These are phyloP conservation scores for Spathaspora arborariae DNA, from an alignment of 805 yeast species.

Conservation along the genomic window DNA sequence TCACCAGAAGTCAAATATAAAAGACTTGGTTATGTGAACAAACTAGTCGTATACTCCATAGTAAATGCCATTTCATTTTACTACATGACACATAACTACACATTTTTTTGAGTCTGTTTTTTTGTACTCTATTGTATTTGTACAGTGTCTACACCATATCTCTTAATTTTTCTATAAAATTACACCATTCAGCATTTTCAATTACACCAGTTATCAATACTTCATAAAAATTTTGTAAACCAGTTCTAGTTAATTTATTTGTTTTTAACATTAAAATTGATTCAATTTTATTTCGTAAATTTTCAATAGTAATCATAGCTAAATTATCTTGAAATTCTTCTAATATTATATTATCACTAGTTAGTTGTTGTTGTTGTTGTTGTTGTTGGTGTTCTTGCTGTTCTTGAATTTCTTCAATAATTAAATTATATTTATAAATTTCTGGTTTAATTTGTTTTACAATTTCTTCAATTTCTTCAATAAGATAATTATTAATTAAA, in stretches of 20 bases:
- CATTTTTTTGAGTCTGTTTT: too few species aligned
- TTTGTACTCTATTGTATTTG: too few species aligned
- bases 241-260: constrained; percentile 1
- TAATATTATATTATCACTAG: too few species aligned
- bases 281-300: constrained; percentile 2
- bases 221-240: constrained; percentile 6
- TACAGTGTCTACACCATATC: background rate
- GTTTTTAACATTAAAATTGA: constrained; percentile 3
- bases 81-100: too few species aligned
- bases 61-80: too few species aligned
- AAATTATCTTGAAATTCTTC: background rate
- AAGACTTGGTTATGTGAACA: too few species aligned
- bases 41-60: too few species aligned
- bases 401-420: constrained; percentile 3
- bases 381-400: background rate
- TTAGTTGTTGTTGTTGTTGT: too few species aligned
- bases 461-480: constrained; percentile 7
- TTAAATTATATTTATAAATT: constrained; percentile 8
- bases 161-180: constrained; percentile 1
- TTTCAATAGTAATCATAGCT: background rate
- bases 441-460: constrained; percentile 6
- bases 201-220: constrained; percentile 3
- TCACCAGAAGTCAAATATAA: too few species aligned
- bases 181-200: constrained; percentile 6
- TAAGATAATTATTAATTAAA: constrained; percentile 7